Base-by-base conservation (phyloP, 805 yeast genomes). In the Candida nanaspora region DNA sequence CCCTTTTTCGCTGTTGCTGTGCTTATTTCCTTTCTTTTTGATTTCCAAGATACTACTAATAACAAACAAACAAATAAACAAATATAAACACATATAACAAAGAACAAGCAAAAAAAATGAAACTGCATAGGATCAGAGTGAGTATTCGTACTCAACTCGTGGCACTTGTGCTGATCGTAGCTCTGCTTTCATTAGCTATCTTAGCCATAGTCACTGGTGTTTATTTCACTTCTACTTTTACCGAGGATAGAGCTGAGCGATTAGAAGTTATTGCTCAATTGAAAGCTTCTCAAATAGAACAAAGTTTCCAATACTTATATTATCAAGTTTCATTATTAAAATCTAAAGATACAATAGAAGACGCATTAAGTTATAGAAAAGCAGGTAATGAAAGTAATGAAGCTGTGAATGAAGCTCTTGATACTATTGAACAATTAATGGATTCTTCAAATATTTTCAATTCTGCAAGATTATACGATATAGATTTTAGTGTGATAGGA, bases 131-230 rank as follows among this genome's bases (percentile, higher is more conserved):
- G 22, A 43, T 75, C 33, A 71, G 74, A 41, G 65, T 86, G 35
- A 83, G 91, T 33, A 78, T 86, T 42, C 65, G 87, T 51, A 78
- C 86, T 20, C 95, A 86, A 65, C 75, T 86, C 38, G 80, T 84
- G 39, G 70, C 76, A 4, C 63, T 86, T 25, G 94, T 86, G 46
- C 67, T 83, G 40, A 62, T 81, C 41, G 82, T 85, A 31, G 80
- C 91, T 10, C 63, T 82, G 30, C 63, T 81, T 40, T 84, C 94
- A 1, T 66, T 88, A 37, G 68, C 82, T 23, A 78, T 86, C 2
- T 62, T 88, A 35, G 88, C 93, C 6, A 66, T 84, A 18, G 87
- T 83, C 20, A 76, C 86, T 9, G 93, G 85, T 38, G 74, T 82
- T 3, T 85, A 85, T 58, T 86, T 83, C 57, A 75, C 86, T 4